Evolutionary conservation across 768 basidiomycete species (phyloP), one percentile per base, ranked within the genome.

Genomic region (Lactarius psammicola): DNA sequence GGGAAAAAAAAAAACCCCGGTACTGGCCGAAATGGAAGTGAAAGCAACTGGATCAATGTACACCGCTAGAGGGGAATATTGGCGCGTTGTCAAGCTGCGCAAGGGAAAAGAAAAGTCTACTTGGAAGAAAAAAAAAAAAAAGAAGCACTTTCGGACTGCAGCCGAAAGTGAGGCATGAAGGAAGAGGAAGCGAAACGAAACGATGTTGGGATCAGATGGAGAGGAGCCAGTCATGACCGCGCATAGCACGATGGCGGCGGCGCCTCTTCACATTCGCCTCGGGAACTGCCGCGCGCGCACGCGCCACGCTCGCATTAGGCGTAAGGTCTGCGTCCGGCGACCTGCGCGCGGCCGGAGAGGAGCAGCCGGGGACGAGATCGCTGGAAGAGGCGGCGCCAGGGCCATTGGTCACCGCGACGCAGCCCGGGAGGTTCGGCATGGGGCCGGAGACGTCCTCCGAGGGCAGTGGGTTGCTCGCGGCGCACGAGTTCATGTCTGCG

Each of bases 211-310:
- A 62, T 51, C 18, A 61, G 36, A 33, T 23, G 26, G 34, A 56
- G 2, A 20, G 44, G 54, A 20, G 6, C 30, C 17, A 42, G 30
- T 42, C 23, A 1, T 17, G 33, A 34, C 60, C 30, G 40, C 65
- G 65, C 65, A 65, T 61, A 26, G 65, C 65, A n/a, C 65, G 65
- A n/a, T 65, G 55, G 30, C 44, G 28, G 42, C 42, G 59, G 56
- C 20, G 34, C n/a, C 23, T 56, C n/a, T 38, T 26, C 55, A 33
- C 54, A 10, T 33, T 40, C 18, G 30, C 44, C 20, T n/a, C 34
- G 18, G 40, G 8, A 3, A 34, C 63, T 20, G n/a, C 28, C n/a
- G 17, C 56, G 18, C 18, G 42, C 3, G 33, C 46, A 17, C 56
- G 34, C 26, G 26, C 62, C 10, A 36, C 33, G 49, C n/a, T n/a